Evolutionary conservation across 164 flowering plant genomes (phyloP), one percentile per base, ranked within the genome.

Genomic region (Platanus orientalis): DNA sequence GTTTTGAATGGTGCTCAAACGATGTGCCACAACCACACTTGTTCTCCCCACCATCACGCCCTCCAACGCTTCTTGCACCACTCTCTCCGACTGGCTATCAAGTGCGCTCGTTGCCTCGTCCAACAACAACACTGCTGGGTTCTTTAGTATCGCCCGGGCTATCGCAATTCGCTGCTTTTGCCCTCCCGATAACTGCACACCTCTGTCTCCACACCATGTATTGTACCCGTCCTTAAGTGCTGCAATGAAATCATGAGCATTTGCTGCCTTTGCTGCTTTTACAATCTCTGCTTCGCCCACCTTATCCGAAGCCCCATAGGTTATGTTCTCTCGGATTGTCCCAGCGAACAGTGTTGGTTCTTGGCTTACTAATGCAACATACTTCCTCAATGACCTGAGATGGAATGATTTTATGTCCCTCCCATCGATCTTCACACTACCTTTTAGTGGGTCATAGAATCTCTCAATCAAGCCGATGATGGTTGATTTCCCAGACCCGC

Each of bases 141-240:
- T 70, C 59, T 68, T 77, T 52, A 80, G 45, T 36, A 77, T 72
- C 0, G 83, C 83, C 21, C 81, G 55, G 6, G 83, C 83, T 27
- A 80, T 80, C 7, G 83, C 83, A 20, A 80, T 80, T 5, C 83
- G 61, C 51, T 77, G 80, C 69, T 77, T 80, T 61, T 80, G 80
- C 6, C 83, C 83, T 9, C 83, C 83, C 3, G 80, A 80, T 7
- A 80, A 62, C 49, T 78, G 84, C 50, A 76, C 48, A 25, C 84
- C 84, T 39, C 72, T 67, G 23, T 78, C 82, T 19, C 80, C 84
- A 32, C 82, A 81, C 75, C 64, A 67, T 17, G 80, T 78, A 14
- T 76, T 69, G 56, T 76, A 81, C 2, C 84, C 82, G 1, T 81
- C 75, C 47, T 81, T 76, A 3, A 81, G 54, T 1, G 66, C 47